Base-by-base conservation (phyloP, 2,329 filamentous ascomycete species). In the Exophiala sideris region DNA sequence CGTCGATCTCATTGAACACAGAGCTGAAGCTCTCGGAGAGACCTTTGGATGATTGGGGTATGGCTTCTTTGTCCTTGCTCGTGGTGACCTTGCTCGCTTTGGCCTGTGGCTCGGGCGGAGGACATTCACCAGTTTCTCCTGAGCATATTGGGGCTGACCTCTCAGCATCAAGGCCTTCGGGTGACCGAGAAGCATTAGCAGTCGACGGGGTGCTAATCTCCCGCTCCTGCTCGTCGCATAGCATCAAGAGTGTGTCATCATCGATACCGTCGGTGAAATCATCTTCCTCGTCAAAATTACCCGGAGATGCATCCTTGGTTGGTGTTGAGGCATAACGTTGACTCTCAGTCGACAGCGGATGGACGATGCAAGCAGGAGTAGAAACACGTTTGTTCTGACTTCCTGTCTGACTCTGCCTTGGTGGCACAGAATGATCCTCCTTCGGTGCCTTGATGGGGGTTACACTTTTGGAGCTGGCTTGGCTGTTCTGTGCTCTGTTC, bases 241-340 rank as follows among this genome's bases (percentile, higher is more conserved):
- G 45, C 40, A 54, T 45, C n/a, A 60, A 24, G 33, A 60, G 48
- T 18, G 51, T 55, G 20, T 56, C 51, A 32, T 60, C 54, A 29
- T 60, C 54, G 33, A 60, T 49, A 3, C 54, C 57, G 36, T 60
- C 54, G 2, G 54, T 56, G 51, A 60, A 55, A 33, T 60, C 57
- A 20, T 60, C 57, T 14, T 52, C 48, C 4, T 39, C 42, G 29
- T 48, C 39, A 21, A 40, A 16, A n/a, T 36, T 20, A 41, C 6
- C 36, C 16, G 54, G 20, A 7, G 29, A 20, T 2, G 18, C 14
- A 46, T 12, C 33, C 9, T 16, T 6, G 9, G 2, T 14, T 49
- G 35, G 18, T 4, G 9, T 5, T 8, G 7, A 8, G 24, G 24
- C 24, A 29, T 8, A 3, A 29, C 24, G 24, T 29, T 8, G 24